phyloP scores from a whole-genome alignment of 177 flowering plant genomes.

The Vitis hybrid region DNA sequence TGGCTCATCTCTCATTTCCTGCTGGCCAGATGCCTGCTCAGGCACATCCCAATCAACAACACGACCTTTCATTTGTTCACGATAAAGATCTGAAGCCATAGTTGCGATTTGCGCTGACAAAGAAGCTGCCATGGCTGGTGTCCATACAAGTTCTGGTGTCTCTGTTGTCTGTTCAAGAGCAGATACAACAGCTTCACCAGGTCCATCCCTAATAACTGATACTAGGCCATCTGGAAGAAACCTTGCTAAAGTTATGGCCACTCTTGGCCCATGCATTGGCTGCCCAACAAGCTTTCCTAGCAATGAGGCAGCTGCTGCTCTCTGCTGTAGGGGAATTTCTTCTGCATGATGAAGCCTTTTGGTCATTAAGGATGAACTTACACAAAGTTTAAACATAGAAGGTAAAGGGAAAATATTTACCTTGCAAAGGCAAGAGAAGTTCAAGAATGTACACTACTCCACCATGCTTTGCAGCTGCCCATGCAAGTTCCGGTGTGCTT shows the following conservation, averaged over 20 bases:
- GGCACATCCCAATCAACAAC: slow-evolving; percentile 98
- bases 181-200: slow-evolving; percentile 92
- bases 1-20: slow-evolving; percentile 99
- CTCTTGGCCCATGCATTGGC: slow-evolving; percentile 99
- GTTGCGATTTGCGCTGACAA: slow-evolving; percentile 91
- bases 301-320: slow-evolving; percentile 96
- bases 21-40: slow-evolving; percentile 89
- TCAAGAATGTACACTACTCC: slow-evolving; percentile 98
- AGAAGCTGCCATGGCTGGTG: slow-evolving; percentile 99
- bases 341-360: slow-evolving; percentile 45
- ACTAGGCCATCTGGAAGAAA: slow-evolving; percentile 98
- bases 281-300: slow-evolving; percentile 93
- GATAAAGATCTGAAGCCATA: slow-evolving; percentile 87
- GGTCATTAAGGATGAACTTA: slow-evolving; percentile 1
- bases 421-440: slow-evolving; percentile 85
- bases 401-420: slow-evolving; percentile 32
- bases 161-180: slow-evolving; percentile 94
- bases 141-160: slow-evolving; percentile 99
- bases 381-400: neutral
- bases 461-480: slow-evolving; percentile 99
- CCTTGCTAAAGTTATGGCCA: slow-evolving; percentile 90
- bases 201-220: slow-evolving; percentile 89
- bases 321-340: slow-evolving; percentile 90
- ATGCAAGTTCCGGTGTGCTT: slow-evolving; percentile 96
- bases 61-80: slow-evolving; percentile 95